Conservation (phyloP, 768 basidiomycete species). For the Calocybe cyanea region DNA sequence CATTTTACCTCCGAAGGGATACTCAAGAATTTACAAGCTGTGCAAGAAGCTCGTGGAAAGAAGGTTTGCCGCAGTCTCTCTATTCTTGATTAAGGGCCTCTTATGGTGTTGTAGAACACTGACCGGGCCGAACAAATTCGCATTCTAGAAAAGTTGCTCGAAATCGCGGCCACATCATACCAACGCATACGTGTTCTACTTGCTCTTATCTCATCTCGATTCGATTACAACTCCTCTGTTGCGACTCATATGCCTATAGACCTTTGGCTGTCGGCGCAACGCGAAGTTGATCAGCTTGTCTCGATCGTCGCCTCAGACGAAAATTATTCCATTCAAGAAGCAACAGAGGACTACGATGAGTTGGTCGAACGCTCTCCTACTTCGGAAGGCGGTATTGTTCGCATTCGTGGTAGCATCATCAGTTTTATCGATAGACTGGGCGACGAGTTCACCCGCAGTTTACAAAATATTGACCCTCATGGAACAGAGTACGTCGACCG, state of each 20-base stretch:
- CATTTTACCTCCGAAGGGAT: constrained; percentile 81
- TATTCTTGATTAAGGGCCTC: constrained; percentile 1
- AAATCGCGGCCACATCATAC: constrained; percentile 84
- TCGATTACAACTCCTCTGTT: constrained; percentile 92
- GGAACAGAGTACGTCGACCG: constrained; percentile 99
- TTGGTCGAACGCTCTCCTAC: constrained; percentile 75
- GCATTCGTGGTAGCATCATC: constrained; percentile 93
- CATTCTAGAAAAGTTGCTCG: constrained; percentile 81
- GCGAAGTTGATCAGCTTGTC: constrained; percentile 86
- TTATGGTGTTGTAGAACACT: constrained; percentile 67
- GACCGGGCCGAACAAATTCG: constrained; percentile 93
- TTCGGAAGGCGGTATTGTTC: constrained; percentile 69
- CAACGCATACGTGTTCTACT: constrained; percentile 93
- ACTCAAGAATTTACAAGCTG: constrained; percentile 86
- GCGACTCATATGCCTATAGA: constrained; percentile 89
- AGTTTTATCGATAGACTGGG: constrained; percentile 94
- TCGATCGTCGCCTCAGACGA: constrained; percentile 68
- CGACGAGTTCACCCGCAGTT: constrained; percentile 95
- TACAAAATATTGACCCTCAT: constrained; percentile 98
- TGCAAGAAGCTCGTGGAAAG: constrained; percentile 93
- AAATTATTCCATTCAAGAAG: constrained; percentile 81
- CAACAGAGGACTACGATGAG: constrained; percentile 91
- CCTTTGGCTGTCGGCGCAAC: constrained; percentile 83
- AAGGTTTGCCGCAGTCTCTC: constrained; percentile 54
- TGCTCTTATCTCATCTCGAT: constrained; percentile 89